Evolutionary conservation across 345 rosid genomes (phyloP).

Genomic region (Citrus sp.): DNA sequence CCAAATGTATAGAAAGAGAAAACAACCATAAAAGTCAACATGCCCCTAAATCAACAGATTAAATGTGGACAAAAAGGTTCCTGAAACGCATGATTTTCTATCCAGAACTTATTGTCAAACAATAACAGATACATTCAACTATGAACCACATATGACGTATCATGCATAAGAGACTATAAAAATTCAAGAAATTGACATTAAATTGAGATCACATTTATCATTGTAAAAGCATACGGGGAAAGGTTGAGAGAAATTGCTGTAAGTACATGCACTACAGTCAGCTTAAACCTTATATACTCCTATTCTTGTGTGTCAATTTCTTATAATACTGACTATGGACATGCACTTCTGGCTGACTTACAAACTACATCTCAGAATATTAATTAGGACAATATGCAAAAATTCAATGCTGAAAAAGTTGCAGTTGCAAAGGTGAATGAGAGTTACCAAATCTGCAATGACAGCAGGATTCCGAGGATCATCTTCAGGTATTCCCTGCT

Average conservation of each 20-base stretch:
- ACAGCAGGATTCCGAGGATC: slow-evolving; percentile 99
- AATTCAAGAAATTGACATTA: neutral
- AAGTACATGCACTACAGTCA: neutral
- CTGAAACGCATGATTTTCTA: neutral
- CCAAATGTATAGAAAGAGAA: neutral
- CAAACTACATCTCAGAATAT: neutral
- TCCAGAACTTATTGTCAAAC: neutral
- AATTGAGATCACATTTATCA: neutral
- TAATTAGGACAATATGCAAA: neutral
- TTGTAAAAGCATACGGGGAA: neutral
- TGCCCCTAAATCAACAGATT: slow-evolving; percentile 10
- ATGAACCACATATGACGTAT: neutral
- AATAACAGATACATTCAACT: neutral
- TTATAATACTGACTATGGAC: neutral
- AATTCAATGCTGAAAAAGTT: neutral
- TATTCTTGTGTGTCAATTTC: neutral
- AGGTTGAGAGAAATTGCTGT: neutral
- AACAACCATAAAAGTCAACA: neutral
- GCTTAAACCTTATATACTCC: neutral
- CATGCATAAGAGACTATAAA: neutral
- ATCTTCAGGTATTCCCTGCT: slow-evolving; percentile 99
- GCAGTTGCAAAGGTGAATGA: neutral
- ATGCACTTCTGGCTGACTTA: neutral
- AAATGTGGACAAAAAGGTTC: neutral
- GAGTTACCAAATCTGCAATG: slow-evolving; percentile 92